Percentiles rank a stretch among this genome's conserved stretches.
Evolutionary conservation across 345 rosid species (phyloP).

Genomic region (Brassica napus): DNA sequence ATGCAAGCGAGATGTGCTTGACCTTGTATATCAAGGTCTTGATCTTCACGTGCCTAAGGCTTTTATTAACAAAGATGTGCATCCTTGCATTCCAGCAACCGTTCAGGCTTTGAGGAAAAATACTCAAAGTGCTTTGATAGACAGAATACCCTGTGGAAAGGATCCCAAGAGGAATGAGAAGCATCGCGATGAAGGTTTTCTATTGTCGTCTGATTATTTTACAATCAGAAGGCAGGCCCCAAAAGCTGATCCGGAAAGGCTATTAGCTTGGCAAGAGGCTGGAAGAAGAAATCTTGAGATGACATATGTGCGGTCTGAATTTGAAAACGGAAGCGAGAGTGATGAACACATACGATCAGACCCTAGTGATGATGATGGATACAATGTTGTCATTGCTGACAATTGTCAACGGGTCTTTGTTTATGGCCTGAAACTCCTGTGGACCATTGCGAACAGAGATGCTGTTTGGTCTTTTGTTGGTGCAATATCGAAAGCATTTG

Average conservation of each 20-base stretch:
- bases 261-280: slow-evolving; percentile 99
- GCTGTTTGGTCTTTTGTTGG: slow-evolving; percentile 99
- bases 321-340: slow-evolving; percentile 96
- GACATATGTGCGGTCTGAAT: slow-evolving; percentile 92
- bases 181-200: slow-evolving; percentile 85
- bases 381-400: slow-evolving; percentile 91
- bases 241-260: slow-evolving; percentile 84
- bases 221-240: slow-evolving; percentile 94
- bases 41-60: slow-evolving; percentile 89
- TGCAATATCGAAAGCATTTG: slow-evolving; percentile 89
- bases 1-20: slow-evolving; percentile 86
- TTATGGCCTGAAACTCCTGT: slow-evolving; percentile 89
- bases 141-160: slow-evolving; percentile 67
- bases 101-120: slow-evolving; percentile 60
- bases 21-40: slow-evolving; percentile 93
- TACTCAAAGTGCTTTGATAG: slow-evolving; percentile 59
- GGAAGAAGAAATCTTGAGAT: slow-evolving; percentile 92
- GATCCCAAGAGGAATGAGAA: slow-evolving; percentile 55
- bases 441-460: slow-evolving; percentile 88
- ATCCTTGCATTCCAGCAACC: slow-evolving; percentile 49
- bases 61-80: slow-evolving; percentile 59
- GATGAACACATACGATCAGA: slow-evolving; percentile 89
- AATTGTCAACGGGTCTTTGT: slow-evolving; percentile 92
- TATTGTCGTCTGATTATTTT: slow-evolving; percentile 92
- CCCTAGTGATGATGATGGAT: slow-evolving; percentile 96